Conservation (phyloP, 345 rosid species). For the Eucalyptus pauciflora region DNA sequence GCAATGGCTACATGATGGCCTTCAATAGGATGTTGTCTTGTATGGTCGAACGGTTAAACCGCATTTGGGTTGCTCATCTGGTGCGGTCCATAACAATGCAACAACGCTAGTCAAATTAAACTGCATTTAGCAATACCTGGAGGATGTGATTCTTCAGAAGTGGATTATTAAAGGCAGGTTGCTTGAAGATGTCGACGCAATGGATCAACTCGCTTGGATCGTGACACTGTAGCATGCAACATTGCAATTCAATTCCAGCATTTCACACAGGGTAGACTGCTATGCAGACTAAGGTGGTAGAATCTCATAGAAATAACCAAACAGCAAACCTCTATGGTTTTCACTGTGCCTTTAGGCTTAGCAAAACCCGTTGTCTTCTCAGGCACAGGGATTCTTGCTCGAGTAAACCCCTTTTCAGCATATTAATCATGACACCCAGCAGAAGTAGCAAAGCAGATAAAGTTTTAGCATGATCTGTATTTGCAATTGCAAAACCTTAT, state of each 20-base stretch:
- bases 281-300: background rate
- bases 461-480: background rate
- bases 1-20: background rate
- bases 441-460: background rate
- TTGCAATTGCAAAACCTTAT: background rate
- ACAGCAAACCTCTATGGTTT: background rate
- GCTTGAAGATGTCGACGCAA: conserved; percentile 2
- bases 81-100: background rate
- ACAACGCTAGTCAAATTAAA: background rate
- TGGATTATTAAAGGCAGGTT: background rate
- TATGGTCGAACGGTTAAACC: background rate
- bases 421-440: background rate
- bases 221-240: background rate
- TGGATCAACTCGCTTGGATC: background rate
- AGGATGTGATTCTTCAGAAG: background rate
- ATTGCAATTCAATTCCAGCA: background rate
- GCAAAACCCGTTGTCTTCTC: background rate
- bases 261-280: background rate
- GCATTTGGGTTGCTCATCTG: background rate
- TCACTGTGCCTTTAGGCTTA: background rate
- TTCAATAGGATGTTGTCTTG: background rate
- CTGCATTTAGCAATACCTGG: background rate
- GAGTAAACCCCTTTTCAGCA: background rate
- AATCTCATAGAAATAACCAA: background rate
- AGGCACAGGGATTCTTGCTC: background rate